Percentiles rank a stretch among this genome's conserved stretches.
Conservation (phyloP, 2,329 filamentous ascomycete genomes). For the Fusarium bulbicola region DNA sequence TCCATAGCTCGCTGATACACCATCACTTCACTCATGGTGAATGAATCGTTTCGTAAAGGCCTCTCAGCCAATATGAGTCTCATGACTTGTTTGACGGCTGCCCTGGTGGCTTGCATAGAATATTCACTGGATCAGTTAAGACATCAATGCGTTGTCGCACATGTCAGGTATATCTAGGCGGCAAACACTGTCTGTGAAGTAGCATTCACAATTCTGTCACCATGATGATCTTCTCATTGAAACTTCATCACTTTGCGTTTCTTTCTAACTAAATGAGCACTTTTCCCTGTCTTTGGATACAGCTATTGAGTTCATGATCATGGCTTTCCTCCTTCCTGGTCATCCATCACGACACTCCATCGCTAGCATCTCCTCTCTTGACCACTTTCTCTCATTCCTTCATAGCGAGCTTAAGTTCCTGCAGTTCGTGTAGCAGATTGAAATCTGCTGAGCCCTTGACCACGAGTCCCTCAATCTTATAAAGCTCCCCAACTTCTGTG, state of each 20-base stretch:
- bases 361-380: rapidly evolving
- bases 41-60: too few relatives aligned
- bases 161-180: rapidly evolving
- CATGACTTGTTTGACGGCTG: rapidly evolving
- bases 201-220: neutral
- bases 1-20: too few relatives aligned
- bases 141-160: rapidly evolving
- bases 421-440: neutral
- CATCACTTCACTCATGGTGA: rapidly evolving
- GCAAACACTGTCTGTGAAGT: rapidly evolving
- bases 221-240: rapidly evolving
- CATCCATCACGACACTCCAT: neutral
- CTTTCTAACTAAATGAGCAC: rapidly evolving
- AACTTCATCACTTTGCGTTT: rapidly evolving
- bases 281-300: rapidly evolving
- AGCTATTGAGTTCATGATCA: neutral
- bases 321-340: neutral
- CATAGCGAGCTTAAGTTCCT: neutral
- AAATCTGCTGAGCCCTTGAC: neutral
- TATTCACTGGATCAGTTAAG: rapidly evolving
- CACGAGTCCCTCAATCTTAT: neutral
- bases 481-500: neutral
- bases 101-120: neutral
- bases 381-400: neutral
- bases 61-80: rapidly evolving